Base-by-base conservation (phyloP, 2,329 filamentous ascomycete species). In the Emydomyces testavorans region DNA sequence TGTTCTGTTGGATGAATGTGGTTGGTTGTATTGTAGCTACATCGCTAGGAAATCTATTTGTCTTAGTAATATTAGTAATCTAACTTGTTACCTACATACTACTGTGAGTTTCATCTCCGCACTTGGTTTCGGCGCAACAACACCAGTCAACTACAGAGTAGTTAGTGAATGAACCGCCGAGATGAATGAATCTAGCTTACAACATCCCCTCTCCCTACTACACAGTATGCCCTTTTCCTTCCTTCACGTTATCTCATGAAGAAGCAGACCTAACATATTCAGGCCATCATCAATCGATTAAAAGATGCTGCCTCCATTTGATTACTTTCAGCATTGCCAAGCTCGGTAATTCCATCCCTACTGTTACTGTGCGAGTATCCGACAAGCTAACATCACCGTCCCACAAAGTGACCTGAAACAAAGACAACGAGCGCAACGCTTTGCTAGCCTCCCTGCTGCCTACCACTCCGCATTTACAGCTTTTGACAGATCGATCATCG, bases 371-470 rank as follows among this genome's bases (percentile, higher is more conserved):
- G 45, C 13, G 4, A 42, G 36, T 34, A 44, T 18, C 5, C 16
- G 31, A 15, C 16, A 51, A 37, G 46, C 38, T 39, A 47, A 56
- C 46, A 20, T 50, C 51, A 15, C 47, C 13, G 18, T 46, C 37
- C 18, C 20, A 46, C 8, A 42, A 59, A 94, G 87, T 69, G 74
- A 79, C 57, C 76, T 78, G 64, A 95, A 95, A 71, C 84, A 92
- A 68, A 67, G 78, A 52, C 80, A 94, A 64, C 82, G 90, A 34
- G 70, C 74, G 13, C 69, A 75, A 42, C 80, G 84, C 45, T 84
- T 95, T 56, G 72, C 75, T 29, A 74, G 74, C 4, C 76, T 95
- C 5, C 74, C 78, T 1, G 65, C 74, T 1, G 62, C 70, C 13
- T 94, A 92, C 65, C 79, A 77, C 48, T 74, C 69, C 15, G 73